Percentiles rank a stretch among this genome's conserved stretches.
Evolutionary conservation across 2,329 filamentous ascomycete genomes (phyloP).

Genomic region (Teratosphaeria gauchensis): DNA sequence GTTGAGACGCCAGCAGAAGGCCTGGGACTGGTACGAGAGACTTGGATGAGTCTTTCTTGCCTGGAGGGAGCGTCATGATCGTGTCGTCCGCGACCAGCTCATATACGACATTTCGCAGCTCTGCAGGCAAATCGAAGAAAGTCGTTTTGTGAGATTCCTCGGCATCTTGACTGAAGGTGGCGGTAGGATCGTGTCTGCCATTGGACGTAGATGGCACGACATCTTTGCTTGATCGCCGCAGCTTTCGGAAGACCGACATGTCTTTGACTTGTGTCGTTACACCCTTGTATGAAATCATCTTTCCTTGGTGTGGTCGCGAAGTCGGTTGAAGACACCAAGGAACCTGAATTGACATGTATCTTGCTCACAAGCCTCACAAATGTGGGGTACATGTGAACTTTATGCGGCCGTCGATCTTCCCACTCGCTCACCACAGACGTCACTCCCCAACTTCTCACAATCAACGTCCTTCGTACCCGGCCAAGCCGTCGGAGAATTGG

Average conservation of each 20-base stretch:
- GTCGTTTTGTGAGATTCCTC: slow-evolving; percentile 3
- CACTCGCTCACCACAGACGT: neutral
- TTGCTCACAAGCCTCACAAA: neutral
- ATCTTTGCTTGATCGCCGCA: slow-evolving; percentile 13
- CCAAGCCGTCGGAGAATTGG: neutral
- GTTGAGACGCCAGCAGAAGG: slow-evolving; percentile 17
- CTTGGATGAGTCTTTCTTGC: neutral
- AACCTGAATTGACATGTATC: neutral
- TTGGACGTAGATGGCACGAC: neutral
- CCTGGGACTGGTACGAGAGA: slow-evolving; percentile 7
- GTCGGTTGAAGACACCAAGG: neutral
- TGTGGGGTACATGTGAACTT: neutral
- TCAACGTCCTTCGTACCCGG: neutral
- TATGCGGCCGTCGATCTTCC: neutral
- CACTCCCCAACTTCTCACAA: neutral
- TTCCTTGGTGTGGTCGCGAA: neutral
- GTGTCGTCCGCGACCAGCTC: slow-evolving; percentile 9
- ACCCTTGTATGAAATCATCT: neutral
- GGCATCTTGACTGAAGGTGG: neutral
- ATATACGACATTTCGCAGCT: slow-evolving; percentile 23
- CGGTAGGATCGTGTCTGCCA: neutral
- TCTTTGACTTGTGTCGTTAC: neutral
- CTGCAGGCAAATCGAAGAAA: slow-evolving; percentile 23
- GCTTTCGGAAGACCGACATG: slow-evolving; percentile 9
- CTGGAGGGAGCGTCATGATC: slow-evolving; percentile 9